Conservation (phyloP, 2,329 filamentous ascomycete genomes). For the Beauveria bassiana region DNA sequence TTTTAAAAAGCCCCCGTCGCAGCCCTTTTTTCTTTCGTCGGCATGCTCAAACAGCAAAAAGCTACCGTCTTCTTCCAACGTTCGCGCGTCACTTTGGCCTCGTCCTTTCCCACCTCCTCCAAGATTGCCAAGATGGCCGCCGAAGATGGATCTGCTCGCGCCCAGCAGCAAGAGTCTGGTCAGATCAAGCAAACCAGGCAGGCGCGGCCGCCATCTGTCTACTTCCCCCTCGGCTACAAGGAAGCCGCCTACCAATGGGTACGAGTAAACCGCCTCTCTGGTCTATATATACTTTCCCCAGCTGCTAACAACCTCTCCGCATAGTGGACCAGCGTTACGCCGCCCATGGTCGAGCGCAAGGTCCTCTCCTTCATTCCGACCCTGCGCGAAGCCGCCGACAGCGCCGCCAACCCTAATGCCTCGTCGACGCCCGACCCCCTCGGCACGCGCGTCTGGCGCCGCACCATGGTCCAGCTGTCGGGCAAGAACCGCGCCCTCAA, state of each 20-base stretch:
- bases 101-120: slow-evolving; percentile 18
- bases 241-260: slow-evolving; percentile 91
- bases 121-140: slow-evolving; percentile 26
- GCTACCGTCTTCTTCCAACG: slow-evolving; percentile 32
- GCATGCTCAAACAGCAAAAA: slow-evolving; percentile 39
- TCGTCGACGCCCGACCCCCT: slow-evolving; percentile 61
- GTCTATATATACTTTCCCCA: neutral
- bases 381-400: slow-evolving; percentile 65
- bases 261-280: slow-evolving; percentile 11
- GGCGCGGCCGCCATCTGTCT: slow-evolving; percentile 28
- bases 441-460: slow-evolving; percentile 79
- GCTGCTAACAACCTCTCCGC: slow-evolving; percentile 3
- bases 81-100: slow-evolving; percentile 31
- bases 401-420: slow-evolving; percentile 41
- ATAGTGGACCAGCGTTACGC: slow-evolving; percentile 79
- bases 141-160: slow-evolving; percentile 21
- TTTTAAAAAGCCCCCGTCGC: slow-evolving; percentile 16
- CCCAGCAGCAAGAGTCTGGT: slow-evolving; percentile 16
- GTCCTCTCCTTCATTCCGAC: slow-evolving; percentile 83
- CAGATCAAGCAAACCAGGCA: slow-evolving; percentile 21
- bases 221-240: slow-evolving; percentile 85
- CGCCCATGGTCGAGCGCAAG: slow-evolving; percentile 75
- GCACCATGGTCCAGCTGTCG: slow-evolving; percentile 72
- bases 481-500: slow-evolving; percentile 86
- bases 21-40: slow-evolving; percentile 19